Evolutionary conservation across 225 moss, liverwort and hornwort species (phyloP), one percentile per base, ranked within the genome.

Genomic region (Rhytidiadelphus loreus): DNA sequence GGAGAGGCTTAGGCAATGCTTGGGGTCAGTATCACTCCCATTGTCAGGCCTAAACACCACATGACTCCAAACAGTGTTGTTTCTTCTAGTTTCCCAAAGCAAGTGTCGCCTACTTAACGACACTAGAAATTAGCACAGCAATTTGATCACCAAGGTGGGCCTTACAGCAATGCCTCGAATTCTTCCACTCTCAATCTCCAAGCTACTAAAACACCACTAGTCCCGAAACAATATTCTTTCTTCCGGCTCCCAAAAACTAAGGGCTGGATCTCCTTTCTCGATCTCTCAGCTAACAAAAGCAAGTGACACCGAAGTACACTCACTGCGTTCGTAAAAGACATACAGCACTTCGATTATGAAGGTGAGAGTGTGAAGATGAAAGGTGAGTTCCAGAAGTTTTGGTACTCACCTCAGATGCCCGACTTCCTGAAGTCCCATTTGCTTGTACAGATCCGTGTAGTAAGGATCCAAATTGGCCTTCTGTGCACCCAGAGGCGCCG

Each of bases 341-440:
- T 58, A 58, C 29, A 41, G 19, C 58, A 58, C 58, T 58, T 58
- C 5, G 58, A 11, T 18, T 39, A 8, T 3, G 58, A 58, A 39
- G 78, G 11, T 9, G 25, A 76, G 33, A 33, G 23, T 53, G 5
- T 33, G 52, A 33, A 50, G 76, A 22, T 22, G 35, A 52, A 74
- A 3, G 35, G 53, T 2, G 37, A 37, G 55, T 9, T 77, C 77
- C 74, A 33, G 75, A 50, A 33, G 33, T 32, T 50, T 50, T 3
- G 1, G 37, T 46, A 18, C 83, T 11, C 7, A 95, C 97, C 95
- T 92, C 12, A 97, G 1, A 64, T 97, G 97, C 7, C 96, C 97
- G 29, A 97, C 90, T 95, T 96, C 96, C 84, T 96, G 97, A 24
- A 96, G 92, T 0, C 93, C 97, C 88, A 97, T 53, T 82, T 97